Evolutionary conservation across 176 grass and related monocot genomes (phyloP).

Genomic region (Zoysia japonica): DNA sequence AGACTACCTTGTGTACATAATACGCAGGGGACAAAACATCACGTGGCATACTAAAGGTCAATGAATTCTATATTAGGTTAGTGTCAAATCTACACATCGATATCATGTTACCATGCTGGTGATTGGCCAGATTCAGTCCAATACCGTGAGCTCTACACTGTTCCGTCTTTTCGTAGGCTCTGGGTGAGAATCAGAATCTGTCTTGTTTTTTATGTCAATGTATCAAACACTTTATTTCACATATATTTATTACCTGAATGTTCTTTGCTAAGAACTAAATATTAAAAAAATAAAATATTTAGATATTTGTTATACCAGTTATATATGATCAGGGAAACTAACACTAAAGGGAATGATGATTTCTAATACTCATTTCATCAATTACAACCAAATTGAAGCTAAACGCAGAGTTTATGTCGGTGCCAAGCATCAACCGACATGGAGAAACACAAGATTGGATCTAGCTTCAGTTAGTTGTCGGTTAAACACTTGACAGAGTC

Average conservation of each 20-base stretch:
- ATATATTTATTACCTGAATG: background rate
- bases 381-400: background rate
- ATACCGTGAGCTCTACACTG: background rate
- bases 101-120: background rate
- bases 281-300: background rate
- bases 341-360: background rate
- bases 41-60: constrained; percentile 22
- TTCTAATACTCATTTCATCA: background rate
- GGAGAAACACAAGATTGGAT: constrained; percentile 23
- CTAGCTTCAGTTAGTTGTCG: constrained; percentile 20
- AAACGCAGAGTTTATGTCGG: background rate
- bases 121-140: background rate
- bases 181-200: background rate
- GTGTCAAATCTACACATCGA: background rate
- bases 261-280: background rate
- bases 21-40: background rate
- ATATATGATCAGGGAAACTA: background rate
- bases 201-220: background rate
- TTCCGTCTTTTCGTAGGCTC: background rate
- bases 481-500: constrained; percentile 13
- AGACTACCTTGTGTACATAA: background rate
- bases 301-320: background rate
- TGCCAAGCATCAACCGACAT: background rate
- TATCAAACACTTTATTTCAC: background rate
- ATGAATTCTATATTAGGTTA: background rate